Conservation (phyloP, 768 basidiomycete species). For the Cystoderma amianthinum region DNA sequence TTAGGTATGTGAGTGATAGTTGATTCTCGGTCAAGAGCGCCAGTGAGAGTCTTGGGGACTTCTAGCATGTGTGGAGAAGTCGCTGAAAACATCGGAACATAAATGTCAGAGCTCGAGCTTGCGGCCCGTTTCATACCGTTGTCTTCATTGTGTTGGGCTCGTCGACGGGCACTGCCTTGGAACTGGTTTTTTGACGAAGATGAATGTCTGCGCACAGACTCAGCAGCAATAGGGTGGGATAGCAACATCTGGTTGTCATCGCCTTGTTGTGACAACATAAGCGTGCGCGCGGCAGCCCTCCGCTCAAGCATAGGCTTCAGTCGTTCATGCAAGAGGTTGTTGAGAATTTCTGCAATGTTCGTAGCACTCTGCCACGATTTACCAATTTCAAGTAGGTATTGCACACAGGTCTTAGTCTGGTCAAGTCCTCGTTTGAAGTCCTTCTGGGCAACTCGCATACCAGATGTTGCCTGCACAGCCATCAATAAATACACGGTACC, state of each 20-base stretch:
- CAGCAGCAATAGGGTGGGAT: neutral
- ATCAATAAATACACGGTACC: conserved; percentile 52
- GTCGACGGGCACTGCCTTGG: neutral
- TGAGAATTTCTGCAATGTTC: conserved; percentile 40
- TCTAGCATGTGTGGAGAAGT: neutral
- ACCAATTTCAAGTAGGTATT: conserved; percentile 47
- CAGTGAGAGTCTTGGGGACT: no score
- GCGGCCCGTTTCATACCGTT: neutral
- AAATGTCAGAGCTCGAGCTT: neutral
- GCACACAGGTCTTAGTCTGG: conserved; percentile 39
- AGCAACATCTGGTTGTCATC: neutral
- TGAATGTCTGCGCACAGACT: no score
- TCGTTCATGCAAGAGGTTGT: conserved; percentile 33
- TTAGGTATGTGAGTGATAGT: neutral
- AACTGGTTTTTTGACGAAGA: neutral
- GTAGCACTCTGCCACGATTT: conserved; percentile 47
- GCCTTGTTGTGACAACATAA: neutral
- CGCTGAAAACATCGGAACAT: neutral
- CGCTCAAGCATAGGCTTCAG: conserved; percentile 32
- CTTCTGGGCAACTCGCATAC: conserved; percentile 37
- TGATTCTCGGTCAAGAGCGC: neutral
- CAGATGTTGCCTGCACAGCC: conserved; percentile 45
- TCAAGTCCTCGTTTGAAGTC: conserved; percentile 34
- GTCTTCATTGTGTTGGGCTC: neutral
- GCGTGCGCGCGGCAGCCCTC: conserved; percentile 11